Evolutionary conservation across 2,329 filamentous ascomycete genomes (phyloP).

Genomic region (Neoascochyta sp.): DNA sequence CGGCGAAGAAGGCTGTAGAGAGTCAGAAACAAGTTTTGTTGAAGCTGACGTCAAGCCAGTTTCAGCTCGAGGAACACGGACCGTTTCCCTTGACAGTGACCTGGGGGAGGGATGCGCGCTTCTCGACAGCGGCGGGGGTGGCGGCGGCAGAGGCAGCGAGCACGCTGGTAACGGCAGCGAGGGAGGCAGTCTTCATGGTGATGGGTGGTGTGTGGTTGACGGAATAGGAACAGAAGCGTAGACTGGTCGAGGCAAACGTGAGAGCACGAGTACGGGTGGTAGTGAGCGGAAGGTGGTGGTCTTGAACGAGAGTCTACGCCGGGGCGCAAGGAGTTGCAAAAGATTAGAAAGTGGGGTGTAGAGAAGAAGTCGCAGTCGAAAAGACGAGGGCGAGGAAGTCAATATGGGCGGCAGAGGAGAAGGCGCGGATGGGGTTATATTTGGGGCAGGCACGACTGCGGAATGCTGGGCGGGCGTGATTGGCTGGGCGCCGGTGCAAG

Average conservation of each 20-base stretch:
- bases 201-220: constrained; percentile 5
- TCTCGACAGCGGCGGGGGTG: constrained; percentile 35
- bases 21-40: constrained; percentile 17
- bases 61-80: constrained; percentile 22
- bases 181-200: constrained; percentile 53
- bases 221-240: constrained; percentile 5
- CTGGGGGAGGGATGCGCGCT: constrained; percentile 48
- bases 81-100: constrained; percentile 62
- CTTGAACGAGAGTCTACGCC: constrained; percentile 8
- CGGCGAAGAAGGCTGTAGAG: constrained; percentile 56
- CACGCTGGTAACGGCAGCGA: constrained; percentile 47
- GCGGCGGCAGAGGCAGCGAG: constrained; percentile 48
- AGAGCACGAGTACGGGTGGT: constrained; percentile 6
- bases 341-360: constrained; percentile 6
- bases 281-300: too few species aligned
- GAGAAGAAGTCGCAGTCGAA: constrained; percentile 7
- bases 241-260: constrained; percentile 4
- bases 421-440: constrained; percentile 8
- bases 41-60: too few species aligned
- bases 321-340: constrained; percentile 2
- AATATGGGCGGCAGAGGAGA: constrained; percentile 6
- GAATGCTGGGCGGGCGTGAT: constrained; percentile 6
- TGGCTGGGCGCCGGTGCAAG: constrained; percentile 2
- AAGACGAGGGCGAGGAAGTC: constrained; percentile 8
- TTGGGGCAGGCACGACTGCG: constrained; percentile 5